Evolutionary conservation across 2,329 filamentous ascomycete species (phyloP), one percentile per base, ranked within the genome.

Genomic region (Byssothecium circinans): DNA sequence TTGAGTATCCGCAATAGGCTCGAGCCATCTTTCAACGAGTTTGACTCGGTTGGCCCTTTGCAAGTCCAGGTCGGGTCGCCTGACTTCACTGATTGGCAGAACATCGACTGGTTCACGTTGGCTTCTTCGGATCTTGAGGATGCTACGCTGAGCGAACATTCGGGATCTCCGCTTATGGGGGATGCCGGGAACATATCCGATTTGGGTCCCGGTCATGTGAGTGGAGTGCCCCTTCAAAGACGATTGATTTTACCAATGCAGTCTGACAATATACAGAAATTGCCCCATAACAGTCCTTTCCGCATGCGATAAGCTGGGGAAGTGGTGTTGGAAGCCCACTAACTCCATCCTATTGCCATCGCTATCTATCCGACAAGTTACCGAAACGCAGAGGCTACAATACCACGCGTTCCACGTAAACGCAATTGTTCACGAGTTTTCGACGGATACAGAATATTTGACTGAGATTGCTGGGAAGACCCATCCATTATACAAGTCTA

Each of bases 61-160:
- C 66, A 69, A 29, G 54, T 54, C 18, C 57, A 60, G 12, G 61
- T 69, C 8, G 59, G 61, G 1, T 60, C 62, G 32, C 54, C 53
- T 0, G 61, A 69, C 22, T 58, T 66, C 15, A 53, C 48, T 3
- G 60, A 62, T 35, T 70, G 67, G 67, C 62, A 64, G 25, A 64
- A 57, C 32, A 60, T 64, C 30, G 59, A 67, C 29, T 69, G 65
- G 65, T 51, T 55, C n/a, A 49, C 54, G 1, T 53, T 61, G 17
- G 60, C 43, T 19, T 42, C 45, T 32, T 43, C 20, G 45, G 53
- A 15, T 18, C 20, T 39, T 15, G 30, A 36, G n/a, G 32, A 19
- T 18, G 11, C 18, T 23, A 36, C 42, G 4, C 25, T 34, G 1
- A 40, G 34, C 20, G 50, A 50, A 8, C 32, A 17, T 19, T 52